Evolutionary conservation across 441 rosid species (phyloP).

Genomic region (Adansonia rubrostipa): DNA sequence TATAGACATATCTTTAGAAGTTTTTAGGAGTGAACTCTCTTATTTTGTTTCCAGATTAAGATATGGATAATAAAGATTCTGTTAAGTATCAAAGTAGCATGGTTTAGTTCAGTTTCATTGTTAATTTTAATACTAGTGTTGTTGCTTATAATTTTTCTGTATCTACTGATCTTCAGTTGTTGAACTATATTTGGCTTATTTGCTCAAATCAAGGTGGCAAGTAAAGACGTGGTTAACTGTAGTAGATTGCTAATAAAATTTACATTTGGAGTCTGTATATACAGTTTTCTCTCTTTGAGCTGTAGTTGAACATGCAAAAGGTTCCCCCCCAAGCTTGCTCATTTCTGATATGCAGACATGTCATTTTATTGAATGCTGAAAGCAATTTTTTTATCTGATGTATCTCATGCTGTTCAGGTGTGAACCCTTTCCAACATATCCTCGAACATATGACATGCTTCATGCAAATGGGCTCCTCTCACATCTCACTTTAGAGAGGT

Average conservation of each 20-base stretch:
- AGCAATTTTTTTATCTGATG: background rate
- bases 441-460: constrained; percentile 95
- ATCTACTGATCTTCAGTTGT: background rate
- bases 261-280: constrained; percentile 6
- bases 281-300: background rate
- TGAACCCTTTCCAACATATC: constrained; percentile 97
- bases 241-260: constrained; percentile 11
- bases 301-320: constrained; percentile 2
- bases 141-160: background rate
- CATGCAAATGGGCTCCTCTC: constrained; percentile 91
- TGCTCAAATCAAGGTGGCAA: background rate
- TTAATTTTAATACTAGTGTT: background rate
- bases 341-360: background rate
- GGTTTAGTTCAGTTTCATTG: background rate
- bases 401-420: constrained; percentile 62
- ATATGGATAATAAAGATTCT: background rate
- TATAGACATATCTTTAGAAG: constrained; percentile 9
- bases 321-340: background rate
- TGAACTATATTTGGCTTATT: background rate
- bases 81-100: background rate
- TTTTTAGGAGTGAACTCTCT: constrained; percentile 2
- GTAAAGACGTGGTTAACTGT: background rate
- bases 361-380: background rate
- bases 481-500: constrained; percentile 62
- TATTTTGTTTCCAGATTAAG: background rate